Evolutionary conservation across 345 rosid genomes (phyloP), one percentile per base, ranked within the genome.

Genomic region (Citrus glauca): DNA sequence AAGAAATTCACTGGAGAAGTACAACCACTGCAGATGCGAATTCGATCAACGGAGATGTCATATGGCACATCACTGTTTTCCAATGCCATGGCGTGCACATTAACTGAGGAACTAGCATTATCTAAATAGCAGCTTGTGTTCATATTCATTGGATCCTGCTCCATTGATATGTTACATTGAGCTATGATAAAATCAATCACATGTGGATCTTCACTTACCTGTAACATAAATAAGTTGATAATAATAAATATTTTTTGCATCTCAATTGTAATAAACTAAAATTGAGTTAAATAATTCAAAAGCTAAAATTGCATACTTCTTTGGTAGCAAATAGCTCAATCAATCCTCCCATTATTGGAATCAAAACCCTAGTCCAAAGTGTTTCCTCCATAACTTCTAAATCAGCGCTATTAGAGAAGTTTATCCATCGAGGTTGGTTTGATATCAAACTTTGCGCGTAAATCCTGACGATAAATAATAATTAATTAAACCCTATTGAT

Each of bases 301-400:
- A 45, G 50, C 17, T 45, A 45, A 45, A 13, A 45, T 45, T 22
- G 20, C 69, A 0, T 89, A 93, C 98, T 86, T 91, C 92, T 89
- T 93, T 91, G 13, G 89, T 77, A 37, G 86, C 91, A 77, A 92
- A 93, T 35, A 93, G 88, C 88, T 93, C 99, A 40, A 95, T 77
- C 37, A 95, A 75, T 74, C 94, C 98, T 85, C 93, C 98, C 3
- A 95, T 69, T 20, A 92, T 83, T 28, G 98, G 99, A 78, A 93
- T 81, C 89, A 93, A 84, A 80, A 88, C 92, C 88, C 89, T 92
- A n/a, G 96, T 93, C 70, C 97, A 94, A 33, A 84, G 80, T 45
- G 87, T 80, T 75, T 88, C 96, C 82, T 91, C 90, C 79, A 82
- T 76, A 62, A 78, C 81, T 79, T 66, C 79, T 56, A 87, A 81